Evolutionary conservation across 257 asterid genomes (phyloP).

Genomic region (Capsicum pubescens): DNA sequence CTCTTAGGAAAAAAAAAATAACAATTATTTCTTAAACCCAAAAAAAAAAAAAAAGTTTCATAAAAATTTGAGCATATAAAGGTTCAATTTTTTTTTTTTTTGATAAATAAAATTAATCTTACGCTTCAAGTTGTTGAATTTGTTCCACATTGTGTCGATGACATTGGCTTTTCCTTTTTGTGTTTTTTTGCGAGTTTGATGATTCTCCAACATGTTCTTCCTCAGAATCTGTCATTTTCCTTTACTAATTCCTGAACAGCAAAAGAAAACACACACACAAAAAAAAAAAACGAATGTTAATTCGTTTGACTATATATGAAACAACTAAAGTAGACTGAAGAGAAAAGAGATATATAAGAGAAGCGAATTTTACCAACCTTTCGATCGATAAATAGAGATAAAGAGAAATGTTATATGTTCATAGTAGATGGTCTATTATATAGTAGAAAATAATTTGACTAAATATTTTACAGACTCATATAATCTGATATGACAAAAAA

Average conservation of each 20-base stretch:
- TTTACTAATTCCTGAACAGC: not conserved
- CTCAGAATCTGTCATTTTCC: conserved; percentile 42
- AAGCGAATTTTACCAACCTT: not conserved
- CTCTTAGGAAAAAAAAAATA: not conserved
- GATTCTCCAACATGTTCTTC: conserved; percentile 46
- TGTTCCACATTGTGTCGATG: conserved; percentile 69
- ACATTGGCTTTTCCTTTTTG: conserved; percentile 42
- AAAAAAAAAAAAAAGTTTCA: not conserved
- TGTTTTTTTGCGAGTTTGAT: conserved; percentile 41
- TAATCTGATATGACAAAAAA: not conserved
- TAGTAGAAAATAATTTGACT: not conserved
- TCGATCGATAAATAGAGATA: not conserved
- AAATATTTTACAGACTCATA: not conserved
- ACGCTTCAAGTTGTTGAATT: conserved; percentile 73
- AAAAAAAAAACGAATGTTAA: not conserved
- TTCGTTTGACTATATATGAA: not conserved
- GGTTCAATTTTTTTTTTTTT: not conserved
- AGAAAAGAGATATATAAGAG: not conserved
- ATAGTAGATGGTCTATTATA: not conserved
- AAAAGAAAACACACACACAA: not conserved
- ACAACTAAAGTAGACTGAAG: not conserved
- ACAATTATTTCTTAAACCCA: not conserved
- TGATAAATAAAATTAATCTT: conserved; percentile 32
- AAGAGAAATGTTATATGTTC: not conserved
- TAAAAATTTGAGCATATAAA: not conserved